Percentiles rank a stretch among this genome's conserved stretches.
Conservation (phyloP, 345 rosid genomes). For the Citrus mangshanensis region DNA sequence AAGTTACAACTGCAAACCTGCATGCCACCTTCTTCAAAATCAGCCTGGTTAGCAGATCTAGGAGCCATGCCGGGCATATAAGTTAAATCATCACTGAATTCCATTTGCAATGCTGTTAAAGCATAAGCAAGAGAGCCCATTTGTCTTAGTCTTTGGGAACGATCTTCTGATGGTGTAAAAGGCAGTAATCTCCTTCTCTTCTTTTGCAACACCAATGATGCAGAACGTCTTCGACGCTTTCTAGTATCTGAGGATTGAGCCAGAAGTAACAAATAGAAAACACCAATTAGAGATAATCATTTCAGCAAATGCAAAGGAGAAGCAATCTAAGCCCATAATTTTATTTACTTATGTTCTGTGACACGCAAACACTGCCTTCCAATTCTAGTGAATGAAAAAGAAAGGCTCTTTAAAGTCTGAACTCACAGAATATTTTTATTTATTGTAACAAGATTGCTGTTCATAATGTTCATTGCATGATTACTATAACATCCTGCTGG, state of each 20-base stretch:
- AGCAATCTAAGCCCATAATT: not conserved
- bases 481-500: not conserved
- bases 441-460: not conserved
- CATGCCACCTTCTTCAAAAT: conserved; percentile 81
- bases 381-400: not conserved
- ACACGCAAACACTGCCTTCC: not conserved
- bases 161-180: conserved; percentile 69
- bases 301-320: conserved; percentile 10
- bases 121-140: conserved; percentile 89
- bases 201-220: conserved; percentile 72
- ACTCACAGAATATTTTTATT: not conserved
- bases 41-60: conserved; percentile 70
- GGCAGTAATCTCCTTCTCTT: conserved; percentile 70
- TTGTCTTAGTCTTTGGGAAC: conserved; percentile 53
- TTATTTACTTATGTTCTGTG: not conserved
- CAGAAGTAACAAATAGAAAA: conserved; percentile 13
- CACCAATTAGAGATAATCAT: conserved; percentile 11
- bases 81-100: conserved; percentile 63
- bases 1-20: conserved; percentile 45
- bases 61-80: conserved; percentile 70
- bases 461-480: not conserved
- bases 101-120: conserved; percentile 60
- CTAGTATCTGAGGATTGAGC: conserved; percentile 35
- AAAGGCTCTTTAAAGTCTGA: not conserved
- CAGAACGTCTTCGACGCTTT: conserved; percentile 63